These are phyloP conservation scores for Prinsepia uniflora DNA, from an alignment of 306 rosid genomes.

Conservation along the genomic window DNA sequence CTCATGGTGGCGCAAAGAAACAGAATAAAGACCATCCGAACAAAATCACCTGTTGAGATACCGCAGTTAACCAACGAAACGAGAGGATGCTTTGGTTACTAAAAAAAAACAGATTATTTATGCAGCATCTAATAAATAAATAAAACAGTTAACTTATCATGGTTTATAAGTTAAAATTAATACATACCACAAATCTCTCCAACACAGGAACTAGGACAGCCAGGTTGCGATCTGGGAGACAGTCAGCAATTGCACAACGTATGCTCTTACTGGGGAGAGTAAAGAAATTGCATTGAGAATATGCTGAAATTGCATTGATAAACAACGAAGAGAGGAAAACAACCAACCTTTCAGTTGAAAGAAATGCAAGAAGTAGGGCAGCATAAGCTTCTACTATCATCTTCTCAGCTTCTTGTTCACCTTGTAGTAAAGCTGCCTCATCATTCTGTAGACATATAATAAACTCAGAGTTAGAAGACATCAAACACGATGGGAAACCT, in stretches of 20 bases:
- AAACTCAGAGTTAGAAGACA: constrained; percentile 16
- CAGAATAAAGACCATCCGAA: neutral
- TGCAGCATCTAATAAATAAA: too few relatives aligned
- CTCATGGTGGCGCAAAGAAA: neutral
- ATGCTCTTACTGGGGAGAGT: constrained; percentile 36
- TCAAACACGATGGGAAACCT: neutral
- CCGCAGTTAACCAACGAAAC: neutral
- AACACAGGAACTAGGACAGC: constrained; percentile 80
- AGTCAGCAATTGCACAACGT: constrained; percentile 43
- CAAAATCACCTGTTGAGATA: neutral
- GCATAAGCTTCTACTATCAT: constrained; percentile 59
- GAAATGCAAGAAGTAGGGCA: constrained; percentile 56
- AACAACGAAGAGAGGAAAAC: neutral
- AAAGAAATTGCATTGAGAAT: constrained; percentile 13
- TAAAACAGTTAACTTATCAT: neutral
- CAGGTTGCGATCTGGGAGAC: constrained; percentile 62
- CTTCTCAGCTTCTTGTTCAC: constrained; percentile 91
- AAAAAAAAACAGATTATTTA: neutral
- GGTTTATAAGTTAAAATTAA: constrained; percentile 5
- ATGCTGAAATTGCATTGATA: constrained; percentile 4
- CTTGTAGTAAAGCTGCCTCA: constrained; percentile 75
- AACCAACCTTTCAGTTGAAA: constrained; percentile 55
- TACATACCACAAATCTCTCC: constrained; percentile 95
- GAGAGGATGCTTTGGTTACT: neutral
- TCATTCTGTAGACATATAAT: constrained; percentile 55